Evolutionary conservation across 1,284 basidiomycete species (phyloP), one percentile per base, ranked within the genome.

Genomic region (Sporisorium exsertum): DNA sequence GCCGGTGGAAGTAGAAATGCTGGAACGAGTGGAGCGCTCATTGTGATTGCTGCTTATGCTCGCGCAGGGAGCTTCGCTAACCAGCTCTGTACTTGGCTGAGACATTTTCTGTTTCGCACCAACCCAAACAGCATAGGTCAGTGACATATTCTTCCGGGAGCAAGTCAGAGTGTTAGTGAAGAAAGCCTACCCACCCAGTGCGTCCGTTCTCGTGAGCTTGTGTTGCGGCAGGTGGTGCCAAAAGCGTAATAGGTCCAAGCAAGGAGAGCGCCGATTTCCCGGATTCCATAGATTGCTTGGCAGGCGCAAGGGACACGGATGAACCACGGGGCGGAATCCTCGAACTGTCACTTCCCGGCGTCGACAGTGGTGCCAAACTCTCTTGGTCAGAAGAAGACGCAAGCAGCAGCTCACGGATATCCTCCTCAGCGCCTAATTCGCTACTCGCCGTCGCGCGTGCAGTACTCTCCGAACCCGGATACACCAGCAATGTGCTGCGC

Each of bases 71-170:
- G 61, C 52, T 74, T 69, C 6, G 65, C 58, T 20, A 69, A 55
- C 72, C 72, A 74, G 29, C 49, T 68, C 58, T 74, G 72, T 16
- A 74, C 66, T 47, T 69, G 65, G 53, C 50, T 55, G 58, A 74
- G 63, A 65, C 66, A 65, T 65, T 63, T 74, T 42, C 72, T 69
- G 49, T 37, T 29, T 13, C n/a, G 6, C 13, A 27, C 16, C 15
- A 22, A 46, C 45, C 24, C 16, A n/a, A 32, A 33, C 13, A 51
- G 26, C 26, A 22, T 33, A 12, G 22, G 43, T 24, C 18, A 40
- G 37, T n/a, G 37, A 3, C 18, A 16, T n/a, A 8, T 40, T 40
- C 37, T 1, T 40, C 16, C 5, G n/a, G n/a, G n/a, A n/a, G n/a
- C n/a, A n/a, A n/a, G n/a, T n/a, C n/a, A n/a, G n/a, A n/a, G n/a